Conservation (phyloP, 2,329 filamentous ascomycete genomes). For the Hypomyces rosellus region DNA sequence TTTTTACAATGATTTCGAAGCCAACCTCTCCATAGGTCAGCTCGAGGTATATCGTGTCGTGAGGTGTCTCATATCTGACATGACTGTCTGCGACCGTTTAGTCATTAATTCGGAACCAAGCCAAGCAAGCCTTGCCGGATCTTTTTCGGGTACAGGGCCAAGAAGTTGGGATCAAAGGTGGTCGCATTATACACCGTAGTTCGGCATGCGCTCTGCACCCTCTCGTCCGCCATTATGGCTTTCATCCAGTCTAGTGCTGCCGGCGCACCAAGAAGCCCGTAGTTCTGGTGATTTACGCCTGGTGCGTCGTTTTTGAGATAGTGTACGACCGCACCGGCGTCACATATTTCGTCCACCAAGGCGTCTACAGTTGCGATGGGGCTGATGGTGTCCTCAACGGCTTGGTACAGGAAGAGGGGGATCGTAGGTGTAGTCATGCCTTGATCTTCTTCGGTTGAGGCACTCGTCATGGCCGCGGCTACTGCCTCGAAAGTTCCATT, state of each 20-base stretch:
- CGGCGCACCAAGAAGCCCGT: constrained; percentile 11
- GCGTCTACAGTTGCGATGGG: constrained; percentile 36
- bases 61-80: no score
- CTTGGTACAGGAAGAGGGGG: constrained; percentile 46
- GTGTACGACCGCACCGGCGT: constrained; percentile 31
- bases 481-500: constrained; percentile 22
- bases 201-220: background rate
- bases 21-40: no score
- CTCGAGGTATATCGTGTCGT: no score
- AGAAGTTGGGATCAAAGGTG: background rate
- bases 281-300: constrained; percentile 24
- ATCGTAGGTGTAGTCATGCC: constrained; percentile 36
- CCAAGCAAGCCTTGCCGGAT: background rate
- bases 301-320: constrained; percentile 40
- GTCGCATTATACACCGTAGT: background rate
- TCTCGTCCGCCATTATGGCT: constrained; percentile 7
- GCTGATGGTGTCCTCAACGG: constrained; percentile 38
- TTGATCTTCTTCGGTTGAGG: constrained; percentile 21
- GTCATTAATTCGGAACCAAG: no score
- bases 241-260: constrained; percentile 13
- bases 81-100: no score
- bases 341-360: constrained; percentile 36
- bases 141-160: background rate
- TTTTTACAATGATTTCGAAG: no score
- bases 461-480: constrained; percentile 17